Base-by-base conservation (phyloP, 2,329 filamentous ascomycete species). In the Diplocarpon mali region DNA sequence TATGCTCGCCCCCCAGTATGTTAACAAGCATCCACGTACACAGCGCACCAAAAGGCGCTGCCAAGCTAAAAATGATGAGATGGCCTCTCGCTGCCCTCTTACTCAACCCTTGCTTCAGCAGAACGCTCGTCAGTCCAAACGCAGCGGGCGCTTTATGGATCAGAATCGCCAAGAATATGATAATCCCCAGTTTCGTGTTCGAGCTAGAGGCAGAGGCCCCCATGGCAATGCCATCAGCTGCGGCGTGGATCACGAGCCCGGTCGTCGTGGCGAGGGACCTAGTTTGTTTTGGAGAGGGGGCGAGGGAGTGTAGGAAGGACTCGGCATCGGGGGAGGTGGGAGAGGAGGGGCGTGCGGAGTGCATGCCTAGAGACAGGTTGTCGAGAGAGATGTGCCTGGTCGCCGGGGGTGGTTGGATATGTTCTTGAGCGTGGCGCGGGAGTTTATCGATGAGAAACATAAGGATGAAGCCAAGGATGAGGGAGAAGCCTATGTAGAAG, bases 131-230 rank as follows among this genome's bases (percentile, higher is more conserved):
- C 38, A 98, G 68, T 0, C 92, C 92, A 67, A 98, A 98, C 0
- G 92, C 89, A 1, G 92, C 92, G 0, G 89, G 90, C 1, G 88
- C 90, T 67, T 96, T 98, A 65, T 98, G 92, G 5, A 96, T 78
- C 85, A 98, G 93, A 55, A 98, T 92, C 10, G 92, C 92, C 34
- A 95, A 66, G 63, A 98, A 98, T 32, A 98, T 87, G 56, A 98
- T 85, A 48, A 96, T 78, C 30, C 85, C 87, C 10, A 98, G 68
- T 46, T 83, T 82, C 50, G 78, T 78, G 55, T 86, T 80, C 2
- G 78, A 71, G 3, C 80, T 76, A 3, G 85, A 82, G 3, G 83
- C 85, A 0, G 89, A 95, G 17, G 92, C 92, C 16, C 92, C 92
- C 66, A 98, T 80, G 2, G 92, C 92, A 50, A 98, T 95, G 13